Evolutionary conservation across 139 green algal genomes (phyloP).

Genomic region (Marvania coccoides): DNA sequence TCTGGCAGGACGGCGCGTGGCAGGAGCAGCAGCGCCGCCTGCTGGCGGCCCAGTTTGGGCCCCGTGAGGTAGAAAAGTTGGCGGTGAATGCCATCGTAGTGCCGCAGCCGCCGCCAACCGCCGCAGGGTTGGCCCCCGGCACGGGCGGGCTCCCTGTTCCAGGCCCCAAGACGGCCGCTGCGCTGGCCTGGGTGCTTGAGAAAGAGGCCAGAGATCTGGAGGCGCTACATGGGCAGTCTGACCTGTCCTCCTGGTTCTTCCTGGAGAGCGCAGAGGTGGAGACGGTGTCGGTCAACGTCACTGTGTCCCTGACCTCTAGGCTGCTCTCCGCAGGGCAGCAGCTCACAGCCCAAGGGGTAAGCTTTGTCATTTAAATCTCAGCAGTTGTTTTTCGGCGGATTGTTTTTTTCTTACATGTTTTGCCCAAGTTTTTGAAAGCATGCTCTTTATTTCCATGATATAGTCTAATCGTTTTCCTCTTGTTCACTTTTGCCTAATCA

Average conservation of each 20-base stretch:
- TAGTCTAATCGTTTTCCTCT: no score
- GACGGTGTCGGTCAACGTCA: slow-evolving; percentile 62
- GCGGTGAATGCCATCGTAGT: slow-evolving; percentile 33
- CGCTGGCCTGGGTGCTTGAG: slow-evolving; percentile 43
- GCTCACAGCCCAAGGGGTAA: not conserved
- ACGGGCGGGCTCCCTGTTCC: not conserved
- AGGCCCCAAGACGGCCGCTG: not conserved
- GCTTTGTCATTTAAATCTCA: not conserved
- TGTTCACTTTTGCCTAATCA: no score
- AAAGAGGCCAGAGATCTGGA: slow-evolving; percentile 55
- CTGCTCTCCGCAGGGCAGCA: slow-evolving; percentile 25
- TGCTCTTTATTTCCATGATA: no score
- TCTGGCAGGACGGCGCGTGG: slow-evolving; percentile 65
- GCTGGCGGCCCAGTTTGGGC: slow-evolving; percentile 49
- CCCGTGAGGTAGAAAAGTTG: slow-evolving; percentile 41
- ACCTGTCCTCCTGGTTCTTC: slow-evolving; percentile 61
- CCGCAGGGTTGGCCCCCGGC: not conserved
- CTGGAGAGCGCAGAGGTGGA: slow-evolving; percentile 55
- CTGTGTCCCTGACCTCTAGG: slow-evolving; percentile 62
- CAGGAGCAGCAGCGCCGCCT: slow-evolving; percentile 46
- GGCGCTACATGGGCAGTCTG: slow-evolving; percentile 62
- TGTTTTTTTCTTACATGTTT: no score
- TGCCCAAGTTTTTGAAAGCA: no score
- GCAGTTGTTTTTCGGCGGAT: no score
- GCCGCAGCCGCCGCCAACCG: not conserved